Base-by-base conservation (phyloP, 768 basidiomycete genomes). In the Mycena rosella region DNA sequence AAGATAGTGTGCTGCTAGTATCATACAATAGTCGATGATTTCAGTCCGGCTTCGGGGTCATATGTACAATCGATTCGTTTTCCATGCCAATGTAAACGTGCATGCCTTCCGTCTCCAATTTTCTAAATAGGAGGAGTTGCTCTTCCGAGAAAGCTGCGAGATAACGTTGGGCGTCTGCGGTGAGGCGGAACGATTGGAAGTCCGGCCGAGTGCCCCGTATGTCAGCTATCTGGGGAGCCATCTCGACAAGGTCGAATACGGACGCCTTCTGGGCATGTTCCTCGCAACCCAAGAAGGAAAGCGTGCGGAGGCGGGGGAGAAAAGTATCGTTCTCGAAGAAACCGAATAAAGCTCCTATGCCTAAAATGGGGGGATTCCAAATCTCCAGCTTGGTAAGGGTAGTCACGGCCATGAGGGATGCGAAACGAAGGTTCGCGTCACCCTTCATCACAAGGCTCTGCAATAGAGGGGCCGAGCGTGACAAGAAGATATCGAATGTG, bases 261-360 rank as follows among this genome's bases (percentile, higher is more conserved):
- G 45, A 13, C 5, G 24, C 38, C 20, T 53, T n/a, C n/a, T n/a
- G n/a, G n/a, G n/a, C 57, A 22, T 3, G 38, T 2, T 11, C 1
- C 14, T 14, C 22, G 27, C 65, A 66, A 18, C 30, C 22, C 26
- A 64, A 11, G n/a, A 66, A 54, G 13, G 58, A 45, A 36, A 66
- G 65, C 10, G 10, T 27, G 8, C 40, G 52, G 20, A 66, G 57
- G 8, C 36, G 30, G 11, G 65, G 65, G 10, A 66, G 26, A 15
- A 60, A 15, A 15, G 42, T 9, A 27, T 36, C n/a, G 6, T n/a
- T 1, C 20, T 44, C 51, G 18, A 66, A 55, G 2, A 54, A 3
- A 1, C 38, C 32, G 52, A 53, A 60, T 26, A 66, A 55, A 14
- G 20, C 5, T 1, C 2, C 2, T 8, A 29, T 1, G 18, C 38